These are phyloP conservation scores for Huntiella moniliformis DNA, from an alignment of 2,329 filamentous ascomycete genomes.

Conservation along the genomic window DNA sequence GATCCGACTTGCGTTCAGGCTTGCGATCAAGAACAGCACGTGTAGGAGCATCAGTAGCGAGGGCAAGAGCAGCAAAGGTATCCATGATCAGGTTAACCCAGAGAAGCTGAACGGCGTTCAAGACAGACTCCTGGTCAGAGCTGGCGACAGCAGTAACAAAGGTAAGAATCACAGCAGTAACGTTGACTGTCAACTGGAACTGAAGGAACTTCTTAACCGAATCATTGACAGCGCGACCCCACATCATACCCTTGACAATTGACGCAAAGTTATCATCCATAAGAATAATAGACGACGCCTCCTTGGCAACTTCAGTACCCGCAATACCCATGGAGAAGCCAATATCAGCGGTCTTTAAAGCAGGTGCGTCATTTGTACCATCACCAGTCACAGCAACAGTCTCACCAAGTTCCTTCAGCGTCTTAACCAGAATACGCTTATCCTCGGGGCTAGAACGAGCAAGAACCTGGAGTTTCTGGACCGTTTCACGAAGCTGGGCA, in stretches of 20 bases:
- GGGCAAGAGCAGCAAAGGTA: slow-evolving; percentile 36
- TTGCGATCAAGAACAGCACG: slow-evolving; percentile 23
- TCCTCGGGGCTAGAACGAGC: slow-evolving; percentile 49
- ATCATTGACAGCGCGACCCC: slow-evolving; percentile 45
- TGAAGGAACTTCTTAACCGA: slow-evolving; percentile 46
- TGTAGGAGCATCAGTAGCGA: slow-evolving; percentile 20
- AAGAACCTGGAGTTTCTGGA: slow-evolving; percentile 43
- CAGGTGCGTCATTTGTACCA: slow-evolving; percentile 42
- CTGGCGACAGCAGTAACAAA: slow-evolving; percentile 39
- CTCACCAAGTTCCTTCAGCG: slow-evolving; percentile 42
- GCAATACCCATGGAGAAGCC: slow-evolving; percentile 44
- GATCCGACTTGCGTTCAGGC: slow-evolving; percentile 42
- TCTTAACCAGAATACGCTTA: slow-evolving; percentile 42
- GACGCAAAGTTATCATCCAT: slow-evolving; percentile 33
- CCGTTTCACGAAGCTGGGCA: slow-evolving; percentile 35
- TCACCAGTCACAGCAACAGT: slow-evolving; percentile 41
- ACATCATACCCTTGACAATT: slow-evolving; percentile 41
- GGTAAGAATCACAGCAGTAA: slow-evolving; percentile 40
- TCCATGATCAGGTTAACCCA: slow-evolving; percentile 50
- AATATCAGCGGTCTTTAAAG: slow-evolving; percentile 41
- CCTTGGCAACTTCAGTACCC: slow-evolving; percentile 43
- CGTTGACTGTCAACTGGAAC: slow-evolving; percentile 45
- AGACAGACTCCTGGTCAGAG: slow-evolving; percentile 30
- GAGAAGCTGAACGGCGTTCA: slow-evolving; percentile 40
- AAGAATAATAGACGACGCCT: slow-evolving; percentile 42